Conservation (phyloP, 169 alveolate species). For the Plasmodium knowlesi region DNA sequence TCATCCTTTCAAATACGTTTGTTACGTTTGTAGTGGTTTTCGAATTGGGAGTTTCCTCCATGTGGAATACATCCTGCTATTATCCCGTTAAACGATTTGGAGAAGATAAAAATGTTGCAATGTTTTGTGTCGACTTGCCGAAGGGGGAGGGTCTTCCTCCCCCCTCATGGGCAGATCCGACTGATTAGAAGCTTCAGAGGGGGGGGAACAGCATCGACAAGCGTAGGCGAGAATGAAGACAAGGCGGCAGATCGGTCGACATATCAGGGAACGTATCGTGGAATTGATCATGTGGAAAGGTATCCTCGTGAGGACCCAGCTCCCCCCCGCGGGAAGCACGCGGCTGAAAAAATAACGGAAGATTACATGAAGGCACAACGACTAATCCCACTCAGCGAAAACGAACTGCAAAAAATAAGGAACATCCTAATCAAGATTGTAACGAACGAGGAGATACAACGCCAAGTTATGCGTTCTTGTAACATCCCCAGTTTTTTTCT, state of each 20-base stretch:
- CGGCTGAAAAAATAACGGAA: slow-evolving; percentile 33
- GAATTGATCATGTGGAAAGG: neutral
- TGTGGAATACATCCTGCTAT: neutral
- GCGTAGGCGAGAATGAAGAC: neutral
- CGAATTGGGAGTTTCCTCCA: neutral
- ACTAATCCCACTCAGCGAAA: slow-evolving; percentile 14
- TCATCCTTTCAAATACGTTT: neutral
- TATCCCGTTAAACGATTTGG: neutral
- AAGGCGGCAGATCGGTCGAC: neutral
- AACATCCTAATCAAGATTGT: slow-evolving; percentile 17
- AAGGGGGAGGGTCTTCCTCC: neutral
- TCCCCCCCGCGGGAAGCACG: neutral
- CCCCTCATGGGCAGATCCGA: neutral
- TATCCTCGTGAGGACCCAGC: neutral
- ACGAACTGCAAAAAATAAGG: slow-evolving; percentile 44
- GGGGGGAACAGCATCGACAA: neutral
- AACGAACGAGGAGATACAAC: slow-evolving; percentile 15
- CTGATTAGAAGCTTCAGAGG: neutral
- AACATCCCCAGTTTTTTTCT: slow-evolving; percentile 45
- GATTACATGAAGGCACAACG: slow-evolving; percentile 30
- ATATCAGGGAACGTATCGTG: neutral
- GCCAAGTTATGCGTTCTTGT: slow-evolving; percentile 13
- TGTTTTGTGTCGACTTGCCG: neutral
- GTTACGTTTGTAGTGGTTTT: neutral
- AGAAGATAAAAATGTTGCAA: neutral